These are phyloP conservation scores for Fusarium metavorans DNA, from an alignment of 2,329 filamentous ascomycete species.

Conservation along the genomic window DNA sequence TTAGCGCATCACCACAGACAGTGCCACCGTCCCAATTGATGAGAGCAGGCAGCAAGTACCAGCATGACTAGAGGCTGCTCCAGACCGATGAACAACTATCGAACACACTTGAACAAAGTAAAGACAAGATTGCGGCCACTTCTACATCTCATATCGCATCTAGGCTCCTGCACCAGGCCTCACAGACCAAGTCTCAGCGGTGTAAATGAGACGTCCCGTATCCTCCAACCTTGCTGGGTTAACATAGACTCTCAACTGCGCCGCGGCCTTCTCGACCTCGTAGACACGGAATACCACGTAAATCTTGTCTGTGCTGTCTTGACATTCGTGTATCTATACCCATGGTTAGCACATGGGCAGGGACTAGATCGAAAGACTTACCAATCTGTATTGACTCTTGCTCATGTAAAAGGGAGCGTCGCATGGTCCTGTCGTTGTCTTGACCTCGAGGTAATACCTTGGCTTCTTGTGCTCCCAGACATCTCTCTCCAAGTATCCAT, in stretches of 20 bases:
- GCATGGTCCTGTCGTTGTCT: slow-evolving; percentile 55
- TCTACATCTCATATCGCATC: neutral
- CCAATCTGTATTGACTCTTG: slow-evolving; percentile 55
- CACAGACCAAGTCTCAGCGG: slow-evolving; percentile 9
- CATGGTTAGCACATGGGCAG: neutral
- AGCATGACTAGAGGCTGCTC: neutral
- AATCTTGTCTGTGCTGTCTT: neutral
- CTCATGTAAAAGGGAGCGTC: slow-evolving; percentile 60
- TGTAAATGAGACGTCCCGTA: neutral
- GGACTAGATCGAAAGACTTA: slow-evolving; percentile 23
- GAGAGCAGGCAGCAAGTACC: neutral
- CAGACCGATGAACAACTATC: neutral
- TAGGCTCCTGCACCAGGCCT: neutral
- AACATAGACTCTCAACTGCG: slow-evolving; percentile 8
- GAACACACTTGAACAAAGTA: accelerated
- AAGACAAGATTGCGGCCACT: neutral
- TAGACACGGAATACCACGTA: slow-evolving; percentile 12
- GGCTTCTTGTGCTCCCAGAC: slow-evolving; percentile 46
- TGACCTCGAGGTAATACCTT: slow-evolving; percentile 63
- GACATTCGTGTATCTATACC: neutral
- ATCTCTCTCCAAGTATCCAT: slow-evolving; percentile 45
- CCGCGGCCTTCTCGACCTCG: neutral
- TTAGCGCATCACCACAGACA: neutral
- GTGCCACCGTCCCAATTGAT: neutral
- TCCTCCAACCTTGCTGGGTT: neutral